phyloP scores from a whole-genome alignment of 208 protist genomes.

The Jaenimonas drosophilae region DNA sequence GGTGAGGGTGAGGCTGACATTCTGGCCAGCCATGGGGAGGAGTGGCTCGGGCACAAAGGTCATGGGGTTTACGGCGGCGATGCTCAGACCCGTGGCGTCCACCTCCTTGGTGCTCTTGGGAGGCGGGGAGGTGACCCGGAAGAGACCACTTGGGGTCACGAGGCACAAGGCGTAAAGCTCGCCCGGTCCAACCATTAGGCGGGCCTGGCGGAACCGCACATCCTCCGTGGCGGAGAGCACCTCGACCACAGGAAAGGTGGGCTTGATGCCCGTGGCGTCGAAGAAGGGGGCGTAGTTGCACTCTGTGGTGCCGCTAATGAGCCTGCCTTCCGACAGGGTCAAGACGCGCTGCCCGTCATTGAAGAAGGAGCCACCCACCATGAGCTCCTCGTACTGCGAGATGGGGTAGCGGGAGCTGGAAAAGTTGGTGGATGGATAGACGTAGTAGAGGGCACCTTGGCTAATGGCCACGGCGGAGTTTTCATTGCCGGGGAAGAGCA shows the following conservation, averaged over 20 bases:
- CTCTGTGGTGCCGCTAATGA: slow-evolving; percentile 33
- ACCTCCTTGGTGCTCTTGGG: slow-evolving; percentile 1
- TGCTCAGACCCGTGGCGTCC: slow-evolving; percentile 9
- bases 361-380: slow-evolving; percentile 42
- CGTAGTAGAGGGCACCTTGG: slow-evolving; percentile 46
- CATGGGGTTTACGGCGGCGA: slow-evolving; percentile 24
- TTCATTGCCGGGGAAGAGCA: slow-evolving; percentile 19
- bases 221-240: background rate
- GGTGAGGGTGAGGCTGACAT: slow-evolving; percentile 39
- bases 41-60: slow-evolving; percentile 25
- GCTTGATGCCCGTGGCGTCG: slow-evolving; percentile 5
- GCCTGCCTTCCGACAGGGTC: slow-evolving; percentile 13
- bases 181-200: slow-evolving; percentile 18
- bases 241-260: slow-evolving; percentile 16
- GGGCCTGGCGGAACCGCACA: slow-evolving; percentile 19
- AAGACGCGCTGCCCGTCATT: slow-evolving; percentile 2
- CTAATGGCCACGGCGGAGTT: slow-evolving; percentile 16
- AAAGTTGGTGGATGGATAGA: slow-evolving; percentile 38
- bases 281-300: slow-evolving; percentile 79
- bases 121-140: slow-evolving; percentile 32
- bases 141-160: slow-evolving; percentile 33
- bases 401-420: slow-evolving; percentile 16
- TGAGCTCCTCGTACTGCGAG: slow-evolving; percentile 61
- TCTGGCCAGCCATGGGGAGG: slow-evolving; percentile 41
- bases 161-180: slow-evolving; percentile 68